A percentile compares a stretch with the other conserved stretches of the same genome.
Evolutionary conservation across 2,329 filamentous ascomycete species (phyloP).

Genomic region (Tricladium varicosporioides): DNA sequence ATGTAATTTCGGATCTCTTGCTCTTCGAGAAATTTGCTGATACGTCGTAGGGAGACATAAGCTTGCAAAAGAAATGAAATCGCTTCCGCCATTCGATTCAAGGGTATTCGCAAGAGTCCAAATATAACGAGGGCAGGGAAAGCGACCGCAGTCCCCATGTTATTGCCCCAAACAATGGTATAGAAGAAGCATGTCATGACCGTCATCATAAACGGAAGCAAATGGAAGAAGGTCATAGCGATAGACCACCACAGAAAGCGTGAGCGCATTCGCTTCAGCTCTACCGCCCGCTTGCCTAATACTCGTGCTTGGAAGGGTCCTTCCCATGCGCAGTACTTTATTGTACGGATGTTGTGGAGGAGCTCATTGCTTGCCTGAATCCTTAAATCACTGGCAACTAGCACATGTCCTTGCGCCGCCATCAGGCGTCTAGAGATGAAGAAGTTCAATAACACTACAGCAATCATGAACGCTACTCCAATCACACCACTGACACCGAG

Average conservation of each 20-base stretch:
- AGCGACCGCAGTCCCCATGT: constrained; percentile 62
- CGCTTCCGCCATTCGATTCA: constrained; percentile 58
- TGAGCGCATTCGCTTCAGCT: constrained; percentile 56
- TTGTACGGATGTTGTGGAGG: constrained; percentile 68
- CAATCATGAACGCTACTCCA: constrained; percentile 63
- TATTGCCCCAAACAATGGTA: constrained; percentile 63
- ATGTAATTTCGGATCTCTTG: constrained; percentile 68
- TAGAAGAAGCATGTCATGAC: constrained; percentile 68
- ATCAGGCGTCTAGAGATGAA: constrained; percentile 62
- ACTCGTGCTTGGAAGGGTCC: constrained; percentile 47
- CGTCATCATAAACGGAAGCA: constrained; percentile 64
- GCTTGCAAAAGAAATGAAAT: constrained; percentile 69
- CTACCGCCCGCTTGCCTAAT: constrained; percentile 52
- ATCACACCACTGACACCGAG: constrained; percentile 67
- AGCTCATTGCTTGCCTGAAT: constrained; percentile 71
- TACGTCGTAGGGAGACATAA: constrained; percentile 67
- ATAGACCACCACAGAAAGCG: constrained; percentile 67
- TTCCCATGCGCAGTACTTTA: constrained; percentile 74
- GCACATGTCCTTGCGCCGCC: constrained; percentile 60
- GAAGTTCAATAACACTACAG: constrained; percentile 64
- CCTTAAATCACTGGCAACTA: constrained; percentile 65
- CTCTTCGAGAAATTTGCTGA: constrained; percentile 67
- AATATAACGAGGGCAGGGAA: constrained; percentile 64
- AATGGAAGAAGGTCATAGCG: constrained; percentile 67
- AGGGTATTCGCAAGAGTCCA: constrained; percentile 62